Conservation (phyloP, 331 rosid genomes). For the Quercus phellos region DNA sequence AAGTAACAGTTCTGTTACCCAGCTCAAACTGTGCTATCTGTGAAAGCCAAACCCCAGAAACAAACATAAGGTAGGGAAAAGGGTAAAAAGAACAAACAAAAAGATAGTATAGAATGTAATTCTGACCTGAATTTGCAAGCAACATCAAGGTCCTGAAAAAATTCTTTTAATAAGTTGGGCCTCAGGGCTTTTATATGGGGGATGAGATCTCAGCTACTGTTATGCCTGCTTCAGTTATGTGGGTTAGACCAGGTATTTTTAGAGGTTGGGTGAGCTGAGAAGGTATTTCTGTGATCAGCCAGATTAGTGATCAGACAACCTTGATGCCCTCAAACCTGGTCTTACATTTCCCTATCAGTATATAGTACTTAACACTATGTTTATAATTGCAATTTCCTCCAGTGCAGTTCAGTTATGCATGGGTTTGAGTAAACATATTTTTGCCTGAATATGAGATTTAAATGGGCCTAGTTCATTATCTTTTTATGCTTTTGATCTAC, state of each 20-base stretch:
- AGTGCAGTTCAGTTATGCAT: not conserved
- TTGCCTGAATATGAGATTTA: not conserved
- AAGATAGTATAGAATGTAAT: not conserved
- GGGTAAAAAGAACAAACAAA: not conserved
- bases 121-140: not conserved
- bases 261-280: not conserved
- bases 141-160: not conserved
- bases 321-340: not conserved
- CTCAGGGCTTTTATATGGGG: not conserved
- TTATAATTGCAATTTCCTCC: not conserved
- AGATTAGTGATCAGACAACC: not conserved
- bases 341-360: not conserved
- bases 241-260: not conserved
- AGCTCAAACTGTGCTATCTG: not conserved
- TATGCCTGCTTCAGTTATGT: not conserved
- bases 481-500: not conserved
- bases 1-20: not conserved
- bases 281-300: not conserved
- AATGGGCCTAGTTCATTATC: not conserved
- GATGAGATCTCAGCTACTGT: not conserved
- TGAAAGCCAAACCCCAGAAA: not conserved
- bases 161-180: not conserved
- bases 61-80: not conserved
- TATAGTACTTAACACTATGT: not conserved
- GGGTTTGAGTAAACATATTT: not conserved